Evolutionary conservation across 257 asterid genomes (phyloP).

Genomic region (Orobanche coerulescens): DNA sequence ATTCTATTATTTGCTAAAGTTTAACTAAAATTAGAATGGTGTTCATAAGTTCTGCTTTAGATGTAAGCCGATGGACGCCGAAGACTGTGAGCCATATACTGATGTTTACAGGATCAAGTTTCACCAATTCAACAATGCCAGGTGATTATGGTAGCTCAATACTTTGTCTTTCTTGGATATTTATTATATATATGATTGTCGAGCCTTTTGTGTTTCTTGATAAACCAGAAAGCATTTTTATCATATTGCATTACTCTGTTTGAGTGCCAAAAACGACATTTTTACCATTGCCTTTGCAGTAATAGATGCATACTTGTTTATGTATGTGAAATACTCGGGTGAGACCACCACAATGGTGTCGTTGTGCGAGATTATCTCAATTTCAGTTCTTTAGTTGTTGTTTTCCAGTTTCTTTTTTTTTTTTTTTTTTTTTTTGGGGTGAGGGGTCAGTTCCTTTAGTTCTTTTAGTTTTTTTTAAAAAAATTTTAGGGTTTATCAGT

Average conservation of each 20-base stretch:
- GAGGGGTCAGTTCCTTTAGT: no score
- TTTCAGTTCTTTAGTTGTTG: no score
- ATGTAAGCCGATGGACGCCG: constrained; percentile 93
- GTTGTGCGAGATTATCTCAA: no score
- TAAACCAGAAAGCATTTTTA: neutral
- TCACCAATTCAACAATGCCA: constrained; percentile 61
- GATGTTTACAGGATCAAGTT: constrained; percentile 89
- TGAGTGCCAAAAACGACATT: neutral
- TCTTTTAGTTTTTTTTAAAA: no score
- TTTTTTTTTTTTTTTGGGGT: no score
- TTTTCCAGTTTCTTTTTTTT: no score
- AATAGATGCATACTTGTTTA: constrained; percentile 1
- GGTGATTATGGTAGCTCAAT: constrained; percentile 30
- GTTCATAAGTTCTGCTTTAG: constrained; percentile 27
- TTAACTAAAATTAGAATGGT: neutral
- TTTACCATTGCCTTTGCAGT: neutral
- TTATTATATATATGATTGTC: neutral
- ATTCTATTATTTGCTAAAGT: neutral
- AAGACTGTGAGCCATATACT: constrained; percentile 72
- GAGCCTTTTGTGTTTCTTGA: neutral
- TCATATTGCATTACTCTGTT: neutral
- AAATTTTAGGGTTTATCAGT: no score
- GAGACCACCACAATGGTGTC: no score
- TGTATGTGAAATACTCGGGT: no score
- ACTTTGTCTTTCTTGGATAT: constrained; percentile 11